Conservation (phyloP, 1,284 basidiomycete genomes). For the Meripilus lineatus region DNA sequence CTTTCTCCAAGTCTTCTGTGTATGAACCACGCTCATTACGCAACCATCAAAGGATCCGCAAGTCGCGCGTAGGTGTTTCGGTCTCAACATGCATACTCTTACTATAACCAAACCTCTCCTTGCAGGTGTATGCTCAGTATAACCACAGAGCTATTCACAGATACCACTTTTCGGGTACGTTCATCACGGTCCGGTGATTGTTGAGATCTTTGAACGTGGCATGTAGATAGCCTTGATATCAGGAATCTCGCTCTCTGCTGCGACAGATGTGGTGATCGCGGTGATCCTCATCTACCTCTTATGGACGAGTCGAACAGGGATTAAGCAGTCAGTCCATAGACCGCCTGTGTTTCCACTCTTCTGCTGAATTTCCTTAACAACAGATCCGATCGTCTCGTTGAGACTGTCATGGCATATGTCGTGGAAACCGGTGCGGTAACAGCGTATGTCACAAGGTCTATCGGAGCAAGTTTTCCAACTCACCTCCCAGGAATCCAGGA, state of each 20-base stretch:
- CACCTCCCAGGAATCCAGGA: background rate
- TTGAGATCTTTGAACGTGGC: background rate
- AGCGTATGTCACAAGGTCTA: background rate
- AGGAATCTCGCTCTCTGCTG: constrained; percentile 43
- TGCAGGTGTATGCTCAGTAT: background rate
- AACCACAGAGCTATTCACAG: background rate
- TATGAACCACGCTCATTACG: too few species aligned
- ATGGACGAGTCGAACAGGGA: constrained; percentile 29
- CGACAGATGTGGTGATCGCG: constrained; percentile 45
- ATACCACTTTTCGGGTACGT: background rate
- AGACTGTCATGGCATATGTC: constrained; percentile 2
- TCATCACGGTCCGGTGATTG: background rate
- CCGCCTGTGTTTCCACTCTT: background rate
- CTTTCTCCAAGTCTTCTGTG: too few species aligned
- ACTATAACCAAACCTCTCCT: too few species aligned
- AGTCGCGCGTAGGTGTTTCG: background rate
- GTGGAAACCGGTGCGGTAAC: constrained; percentile 5
- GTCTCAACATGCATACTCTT: too few species aligned
- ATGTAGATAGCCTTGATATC: constrained; percentile 45
- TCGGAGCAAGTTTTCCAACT: background rate
- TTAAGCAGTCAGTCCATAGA: constrained; percentile 10
- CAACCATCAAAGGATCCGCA: background rate
- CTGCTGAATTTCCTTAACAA: background rate
- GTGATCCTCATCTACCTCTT: constrained; percentile 40
- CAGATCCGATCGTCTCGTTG: constrained; percentile 1